A percentile compares a stretch with the other conserved stretches of the same genome.
Evolutionary conservation across 116 monocot species (phyloP).

Genomic region (Phalaenopsis hybrid): DNA sequence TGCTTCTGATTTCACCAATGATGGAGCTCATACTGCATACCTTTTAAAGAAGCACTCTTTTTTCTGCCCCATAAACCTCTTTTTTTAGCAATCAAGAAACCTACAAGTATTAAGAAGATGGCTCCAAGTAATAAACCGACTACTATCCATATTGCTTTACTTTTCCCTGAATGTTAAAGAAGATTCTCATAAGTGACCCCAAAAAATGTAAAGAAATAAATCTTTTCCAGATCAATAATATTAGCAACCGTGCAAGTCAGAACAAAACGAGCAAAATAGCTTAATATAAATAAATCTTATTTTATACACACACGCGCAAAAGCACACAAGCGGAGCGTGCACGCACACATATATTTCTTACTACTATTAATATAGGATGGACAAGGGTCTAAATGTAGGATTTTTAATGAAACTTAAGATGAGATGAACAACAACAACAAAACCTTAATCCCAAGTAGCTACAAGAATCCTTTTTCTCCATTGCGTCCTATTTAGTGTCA

Average conservation of each 20-base stretch:
- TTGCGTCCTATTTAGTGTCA: too few species aligned
- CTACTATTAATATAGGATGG: too few species aligned
- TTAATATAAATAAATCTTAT: constrained; percentile 4
- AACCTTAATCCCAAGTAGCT: too few species aligned
- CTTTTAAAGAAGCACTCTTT: constrained; percentile 21
- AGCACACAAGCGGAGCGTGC: too few species aligned
- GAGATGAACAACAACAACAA: too few species aligned
- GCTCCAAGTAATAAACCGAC: constrained; percentile 28
- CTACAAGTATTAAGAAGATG: constrained; percentile 24
- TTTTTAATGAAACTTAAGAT: too few species aligned
- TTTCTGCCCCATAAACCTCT: constrained; percentile 10
- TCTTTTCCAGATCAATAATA: not conserved
- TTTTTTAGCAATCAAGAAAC: constrained; percentile 30
- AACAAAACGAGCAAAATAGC: not conserved
- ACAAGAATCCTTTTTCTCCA: too few species aligned
- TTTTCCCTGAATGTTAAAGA: constrained; percentile 24
- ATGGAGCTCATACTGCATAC: constrained; percentile 12
- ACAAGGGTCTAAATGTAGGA: too few species aligned
- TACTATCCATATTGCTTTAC: constrained; percentile 35
- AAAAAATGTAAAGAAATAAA: not conserved
- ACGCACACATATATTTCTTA: too few species aligned
- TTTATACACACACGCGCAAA: not conserved
- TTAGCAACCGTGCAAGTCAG: not conserved
- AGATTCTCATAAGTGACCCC: constrained; percentile 2
- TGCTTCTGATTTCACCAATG: not conserved